phyloP scores from a whole-genome alignment of 2,329 filamentous ascomycete species.

The Venturia effusa region DNA sequence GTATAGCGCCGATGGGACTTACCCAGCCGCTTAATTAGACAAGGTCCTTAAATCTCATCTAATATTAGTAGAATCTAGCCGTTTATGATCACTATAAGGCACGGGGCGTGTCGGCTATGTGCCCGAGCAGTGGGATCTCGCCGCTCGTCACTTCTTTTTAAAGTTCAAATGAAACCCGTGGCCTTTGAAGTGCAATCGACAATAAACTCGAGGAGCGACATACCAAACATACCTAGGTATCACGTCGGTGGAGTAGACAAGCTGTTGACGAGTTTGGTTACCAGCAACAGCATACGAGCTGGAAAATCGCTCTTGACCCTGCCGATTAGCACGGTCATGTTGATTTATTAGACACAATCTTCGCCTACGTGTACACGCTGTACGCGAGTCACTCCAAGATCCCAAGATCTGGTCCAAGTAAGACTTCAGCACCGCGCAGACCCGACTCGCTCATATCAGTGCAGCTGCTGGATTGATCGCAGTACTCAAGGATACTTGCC shows the following conservation, averaged over 20 bases:
- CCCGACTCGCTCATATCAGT: background rate
- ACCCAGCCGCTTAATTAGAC: too few relatives aligned
- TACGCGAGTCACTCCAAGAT: conserved; percentile 39
- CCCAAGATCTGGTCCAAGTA: conserved; percentile 31
- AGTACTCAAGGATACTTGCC: too few relatives aligned
- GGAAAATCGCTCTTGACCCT: conserved; percentile 25
- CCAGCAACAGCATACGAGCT: background rate
- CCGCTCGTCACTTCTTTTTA: too few relatives aligned
- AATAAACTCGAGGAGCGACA: background rate
- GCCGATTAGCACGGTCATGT: conserved; percentile 37
- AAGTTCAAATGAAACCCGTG: too few relatives aligned
- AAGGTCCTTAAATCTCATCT: too few relatives aligned
- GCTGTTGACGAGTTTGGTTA: conserved; percentile 19
- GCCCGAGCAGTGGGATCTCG: too few relatives aligned
- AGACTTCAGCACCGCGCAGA: conserved; percentile 34
- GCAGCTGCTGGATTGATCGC: too few relatives aligned
- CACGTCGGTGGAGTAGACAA: background rate
- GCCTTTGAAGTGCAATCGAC: too few relatives aligned
- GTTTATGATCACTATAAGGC: too few relatives aligned
- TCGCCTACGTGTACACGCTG: conserved; percentile 36
- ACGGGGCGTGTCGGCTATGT: too few relatives aligned
- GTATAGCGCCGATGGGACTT: too few relatives aligned
- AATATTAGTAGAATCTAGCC: too few relatives aligned
- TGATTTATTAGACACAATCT: conserved; percentile 35
- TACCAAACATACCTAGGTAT: background rate